Evolutionary conservation across 2,329 filamentous ascomycete genomes (phyloP).

Genomic region (Ophiostoma sp.): DNA sequence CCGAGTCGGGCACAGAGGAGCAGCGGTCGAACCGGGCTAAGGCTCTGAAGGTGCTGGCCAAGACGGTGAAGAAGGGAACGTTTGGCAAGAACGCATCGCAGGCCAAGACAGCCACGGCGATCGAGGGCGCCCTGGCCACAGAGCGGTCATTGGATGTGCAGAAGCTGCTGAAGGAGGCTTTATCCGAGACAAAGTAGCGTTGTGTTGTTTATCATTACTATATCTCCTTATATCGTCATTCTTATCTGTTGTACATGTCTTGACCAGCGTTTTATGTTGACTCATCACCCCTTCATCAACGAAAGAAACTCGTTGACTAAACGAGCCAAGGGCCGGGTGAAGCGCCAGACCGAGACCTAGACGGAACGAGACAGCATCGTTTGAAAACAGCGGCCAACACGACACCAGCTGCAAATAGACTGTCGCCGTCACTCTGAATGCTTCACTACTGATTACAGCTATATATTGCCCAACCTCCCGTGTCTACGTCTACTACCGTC

Average conservation of each 20-base stretch:
- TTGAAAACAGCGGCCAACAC: not conserved
- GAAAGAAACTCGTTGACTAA: not conserved
- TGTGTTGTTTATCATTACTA: not conserved
- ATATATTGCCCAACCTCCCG: no score
- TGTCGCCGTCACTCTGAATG: no score
- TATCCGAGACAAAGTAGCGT: slow-evolving; percentile 14
- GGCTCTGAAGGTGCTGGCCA: slow-evolving; percentile 41
- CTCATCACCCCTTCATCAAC: not conserved
- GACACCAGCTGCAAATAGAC: no score
- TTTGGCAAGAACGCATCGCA: slow-evolving; percentile 36
- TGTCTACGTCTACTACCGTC: no score
- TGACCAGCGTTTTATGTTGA: not conserved
- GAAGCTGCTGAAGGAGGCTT: slow-evolving; percentile 31
- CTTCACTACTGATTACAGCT: no score
- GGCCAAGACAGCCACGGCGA: slow-evolving; percentile 41
- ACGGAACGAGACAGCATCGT: not conserved
- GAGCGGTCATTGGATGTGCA: slow-evolving; percentile 37
- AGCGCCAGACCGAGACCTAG: not conserved
- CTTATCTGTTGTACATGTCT: not conserved
- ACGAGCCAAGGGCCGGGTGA: not conserved
- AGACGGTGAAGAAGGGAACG: slow-evolving; percentile 40
- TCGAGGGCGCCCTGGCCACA: slow-evolving; percentile 40
- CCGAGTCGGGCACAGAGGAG: slow-evolving; percentile 46
- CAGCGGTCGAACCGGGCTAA: slow-evolving; percentile 47
- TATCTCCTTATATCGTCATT: not conserved